phyloP scores from a whole-genome alignment of 163 green algal genomes.

The Coccomyxa subellipsoidea region DNA sequence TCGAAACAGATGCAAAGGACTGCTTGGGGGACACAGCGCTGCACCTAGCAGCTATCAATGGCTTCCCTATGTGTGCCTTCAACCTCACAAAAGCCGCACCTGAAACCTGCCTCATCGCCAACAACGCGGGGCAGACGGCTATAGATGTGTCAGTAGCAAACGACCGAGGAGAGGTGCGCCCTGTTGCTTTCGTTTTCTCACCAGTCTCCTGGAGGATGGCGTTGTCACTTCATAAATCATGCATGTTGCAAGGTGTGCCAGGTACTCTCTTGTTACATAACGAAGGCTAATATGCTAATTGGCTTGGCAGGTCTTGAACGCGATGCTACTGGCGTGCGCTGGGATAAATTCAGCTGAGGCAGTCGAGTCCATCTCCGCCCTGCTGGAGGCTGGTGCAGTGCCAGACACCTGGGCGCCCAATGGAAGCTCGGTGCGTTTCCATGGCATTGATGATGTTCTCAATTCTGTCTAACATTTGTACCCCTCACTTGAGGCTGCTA shows the following conservation, averaged over 20 bases:
- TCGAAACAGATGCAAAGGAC: constrained; percentile 26
- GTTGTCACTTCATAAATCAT: no score
- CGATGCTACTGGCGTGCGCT: constrained; percentile 73
- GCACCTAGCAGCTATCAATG: constrained; percentile 57
- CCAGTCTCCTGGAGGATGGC: no score
- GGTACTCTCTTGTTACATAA: no score
- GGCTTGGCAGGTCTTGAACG: constrained; percentile 63
- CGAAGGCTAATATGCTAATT: no score
- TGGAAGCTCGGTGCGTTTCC: constrained; percentile 37
- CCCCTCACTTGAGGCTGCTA: no score
- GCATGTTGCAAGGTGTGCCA: no score
- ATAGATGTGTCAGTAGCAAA: constrained; percentile 56
- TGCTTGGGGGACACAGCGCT: constrained; percentile 50
- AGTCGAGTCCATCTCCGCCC: constrained; percentile 47
- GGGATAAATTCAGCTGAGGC: constrained; percentile 29
- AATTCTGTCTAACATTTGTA: no score
- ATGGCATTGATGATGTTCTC: background rate
- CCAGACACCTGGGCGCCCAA: constrained; percentile 79
- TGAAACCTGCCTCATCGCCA: constrained; percentile 39
- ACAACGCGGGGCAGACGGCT: constrained; percentile 48
- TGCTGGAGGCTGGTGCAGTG: constrained; percentile 64
- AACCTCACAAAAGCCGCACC: constrained; percentile 51
- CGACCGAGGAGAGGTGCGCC: constrained; percentile 45
- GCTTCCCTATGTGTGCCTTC: constrained; percentile 69
- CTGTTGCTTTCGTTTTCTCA: background rate